These are phyloP conservation scores for Nakazawaea siamensis DNA, from an alignment of 805 yeast genomes.

Conservation along the genomic window DNA sequence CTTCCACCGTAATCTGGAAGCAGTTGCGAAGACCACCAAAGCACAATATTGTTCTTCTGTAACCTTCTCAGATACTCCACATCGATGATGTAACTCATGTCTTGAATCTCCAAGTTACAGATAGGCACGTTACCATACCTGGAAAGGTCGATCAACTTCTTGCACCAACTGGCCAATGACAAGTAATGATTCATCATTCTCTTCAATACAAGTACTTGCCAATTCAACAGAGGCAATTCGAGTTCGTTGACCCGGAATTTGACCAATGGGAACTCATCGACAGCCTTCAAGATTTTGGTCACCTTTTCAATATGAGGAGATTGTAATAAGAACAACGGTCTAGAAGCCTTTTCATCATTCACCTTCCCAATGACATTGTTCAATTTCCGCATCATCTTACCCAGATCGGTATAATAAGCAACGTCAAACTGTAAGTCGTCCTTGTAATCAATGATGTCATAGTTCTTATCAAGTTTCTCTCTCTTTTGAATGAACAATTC, in stretches of 20 bases:
- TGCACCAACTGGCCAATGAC: constrained; percentile 65
- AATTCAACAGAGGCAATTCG: constrained; percentile 65
- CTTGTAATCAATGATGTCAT: constrained; percentile 44
- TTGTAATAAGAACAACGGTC: constrained; percentile 60
- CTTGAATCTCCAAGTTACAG: constrained; percentile 68
- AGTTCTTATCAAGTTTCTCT: constrained; percentile 31
- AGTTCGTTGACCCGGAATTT: constrained; percentile 51
- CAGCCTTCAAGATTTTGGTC: constrained; percentile 33
- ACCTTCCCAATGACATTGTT: constrained; percentile 45
- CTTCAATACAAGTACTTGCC: constrained; percentile 66
- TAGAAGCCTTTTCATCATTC: constrained; percentile 60
- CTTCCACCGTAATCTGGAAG: constrained; percentile 80
- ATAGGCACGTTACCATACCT: constrained; percentile 76
- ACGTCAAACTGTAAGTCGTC: constrained; percentile 46
- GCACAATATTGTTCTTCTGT: constrained; percentile 51
- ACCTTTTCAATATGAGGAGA: constrained; percentile 53
- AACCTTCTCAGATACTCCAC: constrained; percentile 78
- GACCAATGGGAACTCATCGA: constrained; percentile 54
- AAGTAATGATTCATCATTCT: constrained; percentile 64
- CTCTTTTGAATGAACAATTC: constrained; percentile 43
- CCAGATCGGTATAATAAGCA: constrained; percentile 42
- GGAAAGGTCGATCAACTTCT: constrained; percentile 56
- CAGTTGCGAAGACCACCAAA: constrained; percentile 91
- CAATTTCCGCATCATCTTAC: constrained; percentile 50
- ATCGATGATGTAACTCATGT: constrained; percentile 73